phyloP scores from a whole-genome alignment of 331 rosid species.

The Malus hybrid region DNA sequence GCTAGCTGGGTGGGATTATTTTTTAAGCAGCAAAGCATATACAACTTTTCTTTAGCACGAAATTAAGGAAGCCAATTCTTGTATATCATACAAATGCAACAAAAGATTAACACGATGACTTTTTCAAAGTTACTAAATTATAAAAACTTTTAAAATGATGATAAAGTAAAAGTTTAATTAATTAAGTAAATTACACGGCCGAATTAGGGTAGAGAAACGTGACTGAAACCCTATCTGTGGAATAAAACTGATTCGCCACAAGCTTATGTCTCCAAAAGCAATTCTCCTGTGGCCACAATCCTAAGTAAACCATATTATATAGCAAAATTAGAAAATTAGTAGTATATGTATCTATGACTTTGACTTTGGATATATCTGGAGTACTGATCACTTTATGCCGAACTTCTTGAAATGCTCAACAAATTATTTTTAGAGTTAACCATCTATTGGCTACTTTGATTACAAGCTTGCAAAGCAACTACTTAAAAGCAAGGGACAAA shows the following conservation, averaged over 20 bases:
- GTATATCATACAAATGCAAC: background rate
- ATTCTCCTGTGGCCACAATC: background rate
- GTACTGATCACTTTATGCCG: background rate
- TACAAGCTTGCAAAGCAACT: background rate
- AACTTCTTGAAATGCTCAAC: background rate
- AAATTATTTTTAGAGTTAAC: background rate
- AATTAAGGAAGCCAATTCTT: background rate
- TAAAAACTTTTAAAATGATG: background rate
- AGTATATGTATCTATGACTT: background rate
- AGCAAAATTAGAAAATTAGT: background rate
- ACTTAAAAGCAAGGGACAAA: background rate
- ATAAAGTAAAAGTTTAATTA: background rate
- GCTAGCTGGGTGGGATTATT: background rate
- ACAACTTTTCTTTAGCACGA: background rate
- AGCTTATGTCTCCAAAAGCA: constrained; percentile 11
- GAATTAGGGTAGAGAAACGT: constrained; percentile 24
- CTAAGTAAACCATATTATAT: background rate
- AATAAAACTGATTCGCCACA: constrained; percentile 23
- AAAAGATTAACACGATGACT: background rate
- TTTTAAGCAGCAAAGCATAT: background rate
- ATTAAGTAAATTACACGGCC: background rate
- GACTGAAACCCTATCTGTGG: background rate
- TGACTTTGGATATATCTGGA: background rate
- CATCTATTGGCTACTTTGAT: background rate
- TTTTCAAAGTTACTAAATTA: background rate